Base-by-base conservation (phyloP, 2,329 filamentous ascomycete genomes). In the Neurospora crassa region DNA sequence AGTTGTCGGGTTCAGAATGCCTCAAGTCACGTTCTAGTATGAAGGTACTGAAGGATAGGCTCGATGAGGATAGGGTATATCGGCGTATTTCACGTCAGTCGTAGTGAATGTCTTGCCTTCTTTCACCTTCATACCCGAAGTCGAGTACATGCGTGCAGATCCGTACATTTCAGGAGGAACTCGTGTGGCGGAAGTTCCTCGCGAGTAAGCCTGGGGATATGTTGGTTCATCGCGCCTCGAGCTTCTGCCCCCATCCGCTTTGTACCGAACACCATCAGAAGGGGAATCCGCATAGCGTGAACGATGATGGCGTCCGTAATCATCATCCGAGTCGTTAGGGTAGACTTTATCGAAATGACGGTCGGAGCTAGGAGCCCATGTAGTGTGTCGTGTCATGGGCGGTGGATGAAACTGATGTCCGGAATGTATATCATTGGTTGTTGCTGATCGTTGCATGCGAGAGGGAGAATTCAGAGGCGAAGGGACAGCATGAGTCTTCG, bases 291-390 rank as follows among this genome's bases (percentile, higher is more conserved):
- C 37, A 53, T 68, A 69, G 11, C 74, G 75, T 20, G 73, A 72
- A 69, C 67, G 73, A 63, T 71, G 74, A 11, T 71, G 74, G 47
- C 73, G 72, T 5, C 70, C 71, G 18, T 70, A 74, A 18, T 75
- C 74, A 34, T 76, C 75, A 29, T 76, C 76, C 1, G 74, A 76
- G 8, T 74, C 74, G 41, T 73, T 68, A 2, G 72, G 72, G 53
- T 73, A 69, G 18, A 69, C 69, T 20, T 72, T 72, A 11, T 75
- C 72, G 29, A 20, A 40, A n/a, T 43, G 42, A 7, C 72, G 68
- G 20, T 70, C 73, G 8, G 69, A 71, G 29, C 47, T 69, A 1
- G 72, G 24, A 4, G 69, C 73, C 75, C 75, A 77, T 10, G 76
- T 77, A 16, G 71, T 43, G 7, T 41, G 72, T 12, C 76, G 73